Percentiles rank a stretch among this genome's conserved stretches.
Evolutionary conservation across 169 alveolate genomes (phyloP).

Genomic region (Plasmodium malariae): DNA sequence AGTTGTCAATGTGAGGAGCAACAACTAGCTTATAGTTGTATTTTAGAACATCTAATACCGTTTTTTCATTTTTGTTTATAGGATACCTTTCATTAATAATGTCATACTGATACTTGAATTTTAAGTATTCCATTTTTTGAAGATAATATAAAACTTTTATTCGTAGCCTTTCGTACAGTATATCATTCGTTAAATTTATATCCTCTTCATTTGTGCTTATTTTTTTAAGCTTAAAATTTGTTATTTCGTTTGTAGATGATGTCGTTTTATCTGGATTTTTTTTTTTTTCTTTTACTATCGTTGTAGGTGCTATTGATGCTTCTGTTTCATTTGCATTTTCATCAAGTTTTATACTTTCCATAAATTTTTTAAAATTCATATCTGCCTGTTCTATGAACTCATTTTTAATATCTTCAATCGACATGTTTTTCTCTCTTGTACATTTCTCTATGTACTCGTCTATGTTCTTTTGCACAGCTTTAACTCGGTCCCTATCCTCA

Average conservation of each 20-base stretch:
- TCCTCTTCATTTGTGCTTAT: conserved; percentile 23
- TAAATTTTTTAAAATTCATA: conserved; percentile 23
- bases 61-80: conserved; percentile 50
- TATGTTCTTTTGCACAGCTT: conserved; percentile 30
- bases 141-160: conserved; percentile 13
- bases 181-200: conserved; percentile 32
- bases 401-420: conserved; percentile 30
- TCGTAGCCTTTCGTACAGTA: conserved; percentile 59
- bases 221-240: conserved; percentile 11
- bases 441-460: conserved; percentile 39
- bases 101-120: conserved; percentile 56
- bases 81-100: conserved; percentile 57
- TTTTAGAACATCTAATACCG: conserved; percentile 34
- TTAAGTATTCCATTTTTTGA: conserved; percentile 49
- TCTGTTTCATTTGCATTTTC: neutral
- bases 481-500: conserved; percentile 20
- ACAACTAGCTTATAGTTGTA: conserved; percentile 57
- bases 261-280: neutral
- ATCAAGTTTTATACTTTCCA: conserved; percentile 3
- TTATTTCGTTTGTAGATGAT: conserved; percentile 3
- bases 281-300: neutral
- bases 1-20: conserved; percentile 58
- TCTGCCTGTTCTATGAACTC: conserved; percentile 58
- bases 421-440: conserved; percentile 8
- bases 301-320: neutral